These are phyloP conservation scores for Solanum chaucha DNA, from an alignment of 257 asterid species.

Conservation along the genomic window DNA sequence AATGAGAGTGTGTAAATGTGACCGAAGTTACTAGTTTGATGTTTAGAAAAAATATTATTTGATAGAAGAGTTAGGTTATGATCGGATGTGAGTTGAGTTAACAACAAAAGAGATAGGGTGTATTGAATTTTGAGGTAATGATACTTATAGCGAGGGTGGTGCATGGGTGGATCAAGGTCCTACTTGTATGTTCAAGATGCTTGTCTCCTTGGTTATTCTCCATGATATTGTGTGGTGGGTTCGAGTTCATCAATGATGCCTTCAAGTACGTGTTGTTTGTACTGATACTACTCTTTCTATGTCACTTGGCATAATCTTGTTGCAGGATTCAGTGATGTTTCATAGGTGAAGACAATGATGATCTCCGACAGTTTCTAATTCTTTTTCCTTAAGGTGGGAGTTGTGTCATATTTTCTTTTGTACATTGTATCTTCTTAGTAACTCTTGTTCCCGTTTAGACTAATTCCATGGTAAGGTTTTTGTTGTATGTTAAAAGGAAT, in stretches of 20 bases:
- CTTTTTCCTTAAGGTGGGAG: not conserved
- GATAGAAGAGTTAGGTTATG: not conserved
- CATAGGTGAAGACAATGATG: no score
- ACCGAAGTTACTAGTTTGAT: not conserved
- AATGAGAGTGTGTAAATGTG: not conserved
- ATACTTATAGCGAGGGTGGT: not conserved
- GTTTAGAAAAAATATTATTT: no score
- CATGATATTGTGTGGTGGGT: not conserved
- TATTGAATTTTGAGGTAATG: not conserved
- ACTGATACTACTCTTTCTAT: no score
- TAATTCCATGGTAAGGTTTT: not conserved
- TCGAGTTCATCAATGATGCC: no score
- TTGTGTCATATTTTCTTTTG: not conserved
- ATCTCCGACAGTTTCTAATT: not conserved
- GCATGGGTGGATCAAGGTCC: not conserved
- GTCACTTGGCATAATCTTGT: no score
- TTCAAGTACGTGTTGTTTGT: no score
- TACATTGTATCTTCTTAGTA: not conserved
- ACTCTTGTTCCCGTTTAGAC: not conserved
- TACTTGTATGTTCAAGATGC: not conserved
- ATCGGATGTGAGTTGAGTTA: not conserved
- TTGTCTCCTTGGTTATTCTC: no score
- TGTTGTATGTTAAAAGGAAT: no score
- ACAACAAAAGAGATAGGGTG: no score
- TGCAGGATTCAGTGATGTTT: no score